Percentiles rank a stretch among this genome's conserved stretches.
These are phyloP conservation scores for Actinomortierella wolfii DNA, from an alignment of 371 early-diverging fungal genomes.

Conservation along the genomic window DNA sequence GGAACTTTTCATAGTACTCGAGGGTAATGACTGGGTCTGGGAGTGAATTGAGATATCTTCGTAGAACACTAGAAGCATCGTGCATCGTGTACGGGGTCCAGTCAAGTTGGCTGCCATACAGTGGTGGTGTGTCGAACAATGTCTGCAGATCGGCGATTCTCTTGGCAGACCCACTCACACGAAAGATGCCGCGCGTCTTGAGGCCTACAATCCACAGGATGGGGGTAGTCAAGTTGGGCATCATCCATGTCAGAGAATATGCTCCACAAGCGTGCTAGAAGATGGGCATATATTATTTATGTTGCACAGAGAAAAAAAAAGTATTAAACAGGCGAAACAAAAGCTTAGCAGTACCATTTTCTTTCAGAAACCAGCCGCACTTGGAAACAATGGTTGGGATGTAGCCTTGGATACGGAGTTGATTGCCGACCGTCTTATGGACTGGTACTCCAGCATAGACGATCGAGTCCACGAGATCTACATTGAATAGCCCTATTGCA, in stretches of 20 bases:
- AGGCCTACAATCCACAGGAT: conserved; percentile 32
- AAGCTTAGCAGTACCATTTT: conserved; percentile 49
- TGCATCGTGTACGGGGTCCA: conserved; percentile 65
- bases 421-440: conserved; percentile 25
- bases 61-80: conserved; percentile 70
- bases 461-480: conserved; percentile 46
- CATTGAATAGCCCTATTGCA: conserved; percentile 32
- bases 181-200: conserved; percentile 58
- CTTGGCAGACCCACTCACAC: conserved; percentile 67
- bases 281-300: background rate
- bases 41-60: conserved; percentile 65
- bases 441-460: conserved; percentile 38
- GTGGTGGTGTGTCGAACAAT: conserved; percentile 59
- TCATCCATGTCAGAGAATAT: background rate
- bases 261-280: background rate
- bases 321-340: conserved; percentile 1
- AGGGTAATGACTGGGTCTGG: conserved; percentile 65
- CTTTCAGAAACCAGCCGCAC: conserved; percentile 60
- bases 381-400: conserved; percentile 61
- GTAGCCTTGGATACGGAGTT: conserved; percentile 47
- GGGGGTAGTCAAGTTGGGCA: background rate
- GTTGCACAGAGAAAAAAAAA: background rate
- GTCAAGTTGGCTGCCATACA: conserved; percentile 56
- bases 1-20: conserved; percentile 57
- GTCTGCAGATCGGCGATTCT: conserved; percentile 59